Percentiles rank a stretch among this genome's conserved stretches.
These are phyloP conservation scores for Metschnikowia matae DNA, from an alignment of 805 yeast genomes.

Conservation along the genomic window DNA sequence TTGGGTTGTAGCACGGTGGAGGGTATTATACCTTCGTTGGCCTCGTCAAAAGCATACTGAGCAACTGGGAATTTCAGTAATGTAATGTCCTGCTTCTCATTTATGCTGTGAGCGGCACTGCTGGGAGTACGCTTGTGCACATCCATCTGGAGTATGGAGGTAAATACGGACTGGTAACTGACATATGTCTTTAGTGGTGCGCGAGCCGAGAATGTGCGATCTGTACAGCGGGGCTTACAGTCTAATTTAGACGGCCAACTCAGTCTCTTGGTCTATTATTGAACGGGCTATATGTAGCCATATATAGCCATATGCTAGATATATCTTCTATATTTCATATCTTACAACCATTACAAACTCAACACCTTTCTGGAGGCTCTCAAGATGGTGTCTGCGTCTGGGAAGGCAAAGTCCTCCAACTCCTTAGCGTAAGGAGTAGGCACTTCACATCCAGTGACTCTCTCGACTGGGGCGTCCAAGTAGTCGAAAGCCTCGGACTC, in stretches of 20 bases:
- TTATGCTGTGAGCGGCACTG: not conserved
- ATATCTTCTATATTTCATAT: not conserved
- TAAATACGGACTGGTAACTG: not conserved
- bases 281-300: not conserved
- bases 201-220: not conserved
- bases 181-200: not conserved
- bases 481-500: conserved; percentile 97
- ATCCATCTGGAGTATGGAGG: conserved; percentile 8
- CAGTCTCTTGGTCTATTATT: too few relatives aligned
- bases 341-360: conserved; percentile 47
- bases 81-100: conserved; percentile 6
- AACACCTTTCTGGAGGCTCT: conserved; percentile 82
- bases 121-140: conserved; percentile 13
- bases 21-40: conserved; percentile 37
- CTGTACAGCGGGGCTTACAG: not conserved
- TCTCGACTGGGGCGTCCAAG: conserved; percentile 96
- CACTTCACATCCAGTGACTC: conserved; percentile 99
- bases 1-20: conserved; percentile 11
- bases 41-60: conserved; percentile 27
- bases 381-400: conserved; percentile 85
- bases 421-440: conserved; percentile 98
- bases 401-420: conserved; percentile 98
- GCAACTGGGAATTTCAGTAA: conserved; percentile 4
- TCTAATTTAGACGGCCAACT: too few relatives aligned
- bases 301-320: not conserved